phyloP scores from a whole-genome alignment of 164 flowering plant species.

The Houttuynia cordata region DNA sequence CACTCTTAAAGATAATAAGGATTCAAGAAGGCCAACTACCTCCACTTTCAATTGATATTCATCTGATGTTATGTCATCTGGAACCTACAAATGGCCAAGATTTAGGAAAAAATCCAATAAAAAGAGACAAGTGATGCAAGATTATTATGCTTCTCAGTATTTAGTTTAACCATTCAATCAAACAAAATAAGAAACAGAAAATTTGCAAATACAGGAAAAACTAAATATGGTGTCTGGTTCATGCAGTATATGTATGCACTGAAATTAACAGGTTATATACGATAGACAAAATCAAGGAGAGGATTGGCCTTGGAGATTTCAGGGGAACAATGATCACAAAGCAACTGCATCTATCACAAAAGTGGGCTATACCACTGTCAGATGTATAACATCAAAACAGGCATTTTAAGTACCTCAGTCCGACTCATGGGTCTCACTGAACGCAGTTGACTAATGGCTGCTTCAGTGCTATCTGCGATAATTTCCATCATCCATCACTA shows the following conservation, averaged over 20 bases:
- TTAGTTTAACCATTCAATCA: no score
- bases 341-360: no score
- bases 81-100: slow-evolving; percentile 35
- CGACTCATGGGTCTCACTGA: slow-evolving; percentile 75
- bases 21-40: slow-evolving; percentile 20
- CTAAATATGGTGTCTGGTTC: no score
- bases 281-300: no score
- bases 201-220: no score
- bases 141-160: no score
- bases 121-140: no score
- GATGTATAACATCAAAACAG: not conserved
- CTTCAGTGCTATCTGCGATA: slow-evolving; percentile 42
- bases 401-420: slow-evolving; percentile 48
- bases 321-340: not conserved
- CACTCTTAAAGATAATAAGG: not conserved
- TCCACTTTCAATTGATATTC: slow-evolving; percentile 25
- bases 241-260: no score
- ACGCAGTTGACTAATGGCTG: slow-evolving; percentile 55
- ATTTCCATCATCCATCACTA: slow-evolving; percentile 23
- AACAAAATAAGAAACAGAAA: no score
- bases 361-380: not conserved
- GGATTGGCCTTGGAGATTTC: no score
- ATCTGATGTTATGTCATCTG: slow-evolving; percentile 34
- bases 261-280: no score
- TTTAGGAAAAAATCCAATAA: no score